A percentile compares a stretch with the other conserved stretches of the same genome.
Conservation (phyloP, 202 grass and related monocot species). For the Dendrocalamus latiflorus region DNA sequence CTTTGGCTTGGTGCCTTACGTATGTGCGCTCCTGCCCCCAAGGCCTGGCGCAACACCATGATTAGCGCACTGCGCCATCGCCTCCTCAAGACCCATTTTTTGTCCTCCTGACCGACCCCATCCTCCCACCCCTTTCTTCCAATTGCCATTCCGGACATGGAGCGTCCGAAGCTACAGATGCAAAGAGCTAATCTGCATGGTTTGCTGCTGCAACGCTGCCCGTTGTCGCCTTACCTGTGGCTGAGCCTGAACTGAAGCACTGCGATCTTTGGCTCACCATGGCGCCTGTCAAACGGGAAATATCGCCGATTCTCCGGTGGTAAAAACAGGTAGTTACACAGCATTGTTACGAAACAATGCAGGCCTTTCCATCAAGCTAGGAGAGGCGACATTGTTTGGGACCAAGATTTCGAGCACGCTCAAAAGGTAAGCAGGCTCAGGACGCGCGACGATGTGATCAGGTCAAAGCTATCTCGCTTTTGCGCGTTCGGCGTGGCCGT, state of each 20-base stretch:
- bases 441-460: neutral
- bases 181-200: neutral
- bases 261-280: neutral
- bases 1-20: neutral
- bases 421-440: neutral
- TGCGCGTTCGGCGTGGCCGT: slow-evolving; percentile 18
- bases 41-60: slow-evolving; percentile 4
- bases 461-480: slow-evolving; percentile 40
- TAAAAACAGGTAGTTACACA: neutral
- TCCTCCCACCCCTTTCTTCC: neutral
- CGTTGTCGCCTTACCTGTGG: slow-evolving; percentile 1
- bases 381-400: neutral
- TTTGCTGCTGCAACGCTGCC: neutral
- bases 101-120: slow-evolving; percentile 11
- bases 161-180: slow-evolving; percentile 18
- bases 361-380: neutral
- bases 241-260: neutral
- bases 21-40: neutral
- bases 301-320: neutral
- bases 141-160: neutral
- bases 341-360: neutral
- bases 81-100: slow-evolving; percentile 3
- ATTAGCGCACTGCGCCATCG: slow-evolving; percentile 34
- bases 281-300: neutral
- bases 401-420: slow-evolving; percentile 22